Base-by-base conservation (phyloP, 352 stramenopile species). In the Globisporangium nagaii region DNA sequence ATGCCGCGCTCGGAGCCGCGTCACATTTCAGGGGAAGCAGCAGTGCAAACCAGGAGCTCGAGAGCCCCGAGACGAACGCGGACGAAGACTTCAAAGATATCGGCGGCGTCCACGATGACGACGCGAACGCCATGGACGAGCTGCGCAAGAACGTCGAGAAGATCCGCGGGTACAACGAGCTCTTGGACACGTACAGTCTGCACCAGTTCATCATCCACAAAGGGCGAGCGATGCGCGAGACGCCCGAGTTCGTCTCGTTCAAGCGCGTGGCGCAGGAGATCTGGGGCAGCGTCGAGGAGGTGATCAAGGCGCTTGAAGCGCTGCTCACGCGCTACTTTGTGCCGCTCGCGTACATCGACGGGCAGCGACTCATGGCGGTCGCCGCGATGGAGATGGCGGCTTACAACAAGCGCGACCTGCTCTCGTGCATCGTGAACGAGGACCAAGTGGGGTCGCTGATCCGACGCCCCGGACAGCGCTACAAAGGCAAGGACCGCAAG, bases 201-300 rank as follows among this genome's bases (percentile, higher is more conserved):
- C 84, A 96, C 43, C 81, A 95, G 47, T 96, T 97, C 60, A 74
- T 93, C 55, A 96, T 96, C 56, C 84, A 90, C 57, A 88, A 95
- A 49, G 89, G 88, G 2, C 63, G 70, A 12, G 75, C 78, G 6
- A 78, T 96, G 63, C 72, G 80, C 32, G 75, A 93, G 19, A 93
- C 85, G 24, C 82, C 86, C 44, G 88, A 96, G 58, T 97, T 96
- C 55, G 61, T 91, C 27, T 90, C 81, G 20, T 95, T 96, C 62
- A 64, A 77, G 31, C 68, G 84, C n/a, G 75, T 84, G 25, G 79
- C 67, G n/a, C 75, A 91, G 41, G 70, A 93, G 43, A 55, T 87
- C 39, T 97, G 88, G 86, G 86, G 86, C 5, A 78, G 67, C 46
- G 74, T 96, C 15, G 76, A 89, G 24, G 77, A 79, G 22, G 78